phyloP scores from a whole-genome alignment of 768 basidiomycete genomes.

The Macrolepiota fuliginosa region DNA sequence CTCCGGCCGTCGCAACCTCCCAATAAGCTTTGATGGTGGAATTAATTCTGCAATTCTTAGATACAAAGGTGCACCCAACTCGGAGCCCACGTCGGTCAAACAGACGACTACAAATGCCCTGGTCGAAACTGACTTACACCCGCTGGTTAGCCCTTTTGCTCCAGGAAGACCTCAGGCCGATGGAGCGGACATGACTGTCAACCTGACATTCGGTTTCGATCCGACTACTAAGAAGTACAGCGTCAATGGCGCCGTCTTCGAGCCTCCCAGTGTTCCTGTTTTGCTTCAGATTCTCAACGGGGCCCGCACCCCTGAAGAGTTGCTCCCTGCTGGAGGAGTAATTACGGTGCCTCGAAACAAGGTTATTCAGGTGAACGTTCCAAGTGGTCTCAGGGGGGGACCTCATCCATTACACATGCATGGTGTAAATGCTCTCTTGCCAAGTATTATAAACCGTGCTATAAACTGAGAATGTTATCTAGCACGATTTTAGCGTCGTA shows the following conservation, averaged over 20 bases:
- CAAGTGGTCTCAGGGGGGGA: constrained; percentile 23
- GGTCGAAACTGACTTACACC: constrained; percentile 24
- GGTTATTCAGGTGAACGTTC: constrained; percentile 47
- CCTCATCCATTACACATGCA: constrained; percentile 47
- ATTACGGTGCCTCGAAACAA: constrained; percentile 43
- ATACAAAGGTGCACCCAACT: constrained; percentile 37
- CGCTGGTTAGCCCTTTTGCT: constrained; percentile 16
- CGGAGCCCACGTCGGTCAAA: constrained; percentile 35
- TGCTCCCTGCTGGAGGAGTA: constrained; percentile 39
- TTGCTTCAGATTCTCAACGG: constrained; percentile 52
- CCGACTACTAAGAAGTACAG: constrained; percentile 4
- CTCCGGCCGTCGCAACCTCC: constrained; percentile 11
- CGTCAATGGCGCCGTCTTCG: constrained; percentile 14
- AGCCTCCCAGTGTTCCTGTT: constrained; percentile 38
- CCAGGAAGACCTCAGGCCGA: constrained; percentile 21
- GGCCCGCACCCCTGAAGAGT: constrained; percentile 31
- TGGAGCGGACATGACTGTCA: constrained; percentile 21
- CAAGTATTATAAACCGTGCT: not conserved
- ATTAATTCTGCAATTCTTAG: constrained; percentile 48
- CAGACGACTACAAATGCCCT: constrained; percentile 20
- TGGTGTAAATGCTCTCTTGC: constrained; percentile 32
- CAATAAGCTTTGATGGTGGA: constrained; percentile 29
- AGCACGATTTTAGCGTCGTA: constrained; percentile 40
- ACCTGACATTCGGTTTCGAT: constrained; percentile 18
- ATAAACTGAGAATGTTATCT: not conserved